Evolutionary conservation across 805 yeast species (phyloP).

Genomic region (Saturnispora hagleri): DNA sequence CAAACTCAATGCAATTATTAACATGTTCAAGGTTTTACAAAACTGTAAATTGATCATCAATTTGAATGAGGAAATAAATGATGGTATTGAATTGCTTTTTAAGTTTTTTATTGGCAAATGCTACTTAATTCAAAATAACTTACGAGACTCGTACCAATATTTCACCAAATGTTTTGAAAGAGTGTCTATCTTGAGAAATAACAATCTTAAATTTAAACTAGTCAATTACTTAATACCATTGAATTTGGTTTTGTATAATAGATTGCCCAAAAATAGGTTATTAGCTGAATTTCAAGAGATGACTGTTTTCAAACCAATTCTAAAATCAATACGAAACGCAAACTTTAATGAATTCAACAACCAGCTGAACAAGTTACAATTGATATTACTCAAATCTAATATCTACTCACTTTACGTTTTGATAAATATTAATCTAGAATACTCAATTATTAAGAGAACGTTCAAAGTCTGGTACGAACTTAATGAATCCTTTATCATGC

Average conservation of each 20-base stretch:
- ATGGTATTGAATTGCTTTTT: slow-evolving; percentile 35
- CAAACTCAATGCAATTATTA: slow-evolving; percentile 64
- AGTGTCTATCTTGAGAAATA: neutral
- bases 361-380: slow-evolving; percentile 36
- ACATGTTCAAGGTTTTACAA: slow-evolving; percentile 41
- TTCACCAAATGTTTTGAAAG: slow-evolving; percentile 25
- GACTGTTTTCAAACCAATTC: slow-evolving; percentile 37
- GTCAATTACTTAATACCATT: slow-evolving; percentile 57
- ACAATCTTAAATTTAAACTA: slow-evolving; percentile 33
- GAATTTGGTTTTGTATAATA: slow-evolving; percentile 38
- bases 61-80: neutral
- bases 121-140: slow-evolving; percentile 52
- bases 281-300: slow-evolving; percentile 37
- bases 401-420: slow-evolving; percentile 52
- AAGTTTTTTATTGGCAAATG: slow-evolving; percentile 62
- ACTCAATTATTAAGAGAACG: neutral
- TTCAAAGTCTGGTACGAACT: neutral
- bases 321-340: slow-evolving; percentile 43
- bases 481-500: slow-evolving; percentile 1
- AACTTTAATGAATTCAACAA: slow-evolving; percentile 44
- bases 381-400: slow-evolving; percentile 44
- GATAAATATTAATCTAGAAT: slow-evolving; percentile 22
- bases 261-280: slow-evolving; percentile 35
- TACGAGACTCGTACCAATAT: slow-evolving; percentile 39
- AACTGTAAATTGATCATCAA: neutral